A percentile compares a stretch with the other conserved stretches of the same genome.
Evolutionary conservation across 345 rosid genomes (phyloP).

Genomic region (Conringia planisiliqua): DNA sequence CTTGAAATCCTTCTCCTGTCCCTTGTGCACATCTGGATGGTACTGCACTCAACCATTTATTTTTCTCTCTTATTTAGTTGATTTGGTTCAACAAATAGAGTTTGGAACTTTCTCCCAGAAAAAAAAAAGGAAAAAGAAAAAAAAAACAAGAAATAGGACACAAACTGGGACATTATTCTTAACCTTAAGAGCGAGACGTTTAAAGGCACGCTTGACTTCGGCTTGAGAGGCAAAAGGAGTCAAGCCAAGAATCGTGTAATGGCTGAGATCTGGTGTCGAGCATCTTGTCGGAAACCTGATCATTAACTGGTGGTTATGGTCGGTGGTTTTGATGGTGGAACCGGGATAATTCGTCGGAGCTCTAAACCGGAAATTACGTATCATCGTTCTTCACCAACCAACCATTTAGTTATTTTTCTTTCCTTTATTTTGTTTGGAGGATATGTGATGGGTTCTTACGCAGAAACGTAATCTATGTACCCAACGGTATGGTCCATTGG

Average conservation of each 20-base stretch:
- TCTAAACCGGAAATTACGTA: conserved; percentile 23
- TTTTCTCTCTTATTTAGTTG: not conserved
- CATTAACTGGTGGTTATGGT: not conserved
- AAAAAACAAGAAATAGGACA: not conserved
- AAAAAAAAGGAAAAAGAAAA: not conserved
- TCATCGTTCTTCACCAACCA: conserved; percentile 29
- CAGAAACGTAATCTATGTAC: not conserved
- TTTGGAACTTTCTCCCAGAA: not conserved
- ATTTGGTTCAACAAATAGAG: not conserved
- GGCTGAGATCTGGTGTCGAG: conserved; percentile 4
- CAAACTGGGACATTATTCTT: not conserved
- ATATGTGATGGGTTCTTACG: not conserved
- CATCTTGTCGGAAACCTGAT: conserved; percentile 15
- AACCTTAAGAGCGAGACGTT: conserved; percentile 40
- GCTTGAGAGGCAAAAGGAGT: conserved; percentile 31
- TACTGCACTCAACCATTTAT: conserved; percentile 12
- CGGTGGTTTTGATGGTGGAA: conserved; percentile 3
- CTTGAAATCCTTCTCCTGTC: conserved; percentile 27
- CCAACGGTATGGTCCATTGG: conserved; percentile 25
- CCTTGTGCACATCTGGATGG: conserved; percentile 40
- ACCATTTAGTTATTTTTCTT: not conserved
- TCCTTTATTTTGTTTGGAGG: not conserved
- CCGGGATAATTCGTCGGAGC: conserved; percentile 20
- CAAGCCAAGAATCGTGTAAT: conserved; percentile 34
- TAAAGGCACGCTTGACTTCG: conserved; percentile 31